Evolutionary conservation across 2,329 filamentous ascomycete genomes (phyloP).

Genomic region (Fusarium albidum): DNA sequence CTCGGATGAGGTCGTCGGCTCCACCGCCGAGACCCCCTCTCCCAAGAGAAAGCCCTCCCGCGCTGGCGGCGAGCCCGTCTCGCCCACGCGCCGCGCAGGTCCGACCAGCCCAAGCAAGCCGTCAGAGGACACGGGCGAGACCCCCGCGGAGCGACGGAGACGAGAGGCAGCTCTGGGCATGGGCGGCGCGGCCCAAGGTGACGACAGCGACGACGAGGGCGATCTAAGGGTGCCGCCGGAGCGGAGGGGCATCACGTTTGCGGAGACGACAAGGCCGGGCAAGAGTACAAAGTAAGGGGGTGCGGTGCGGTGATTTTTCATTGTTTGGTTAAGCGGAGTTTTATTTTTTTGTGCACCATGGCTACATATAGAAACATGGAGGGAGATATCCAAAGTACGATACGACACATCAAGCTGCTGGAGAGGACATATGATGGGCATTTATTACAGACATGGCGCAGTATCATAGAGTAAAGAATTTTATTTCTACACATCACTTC

Average conservation of each 20-base stretch:
- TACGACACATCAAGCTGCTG: conserved; percentile 10
- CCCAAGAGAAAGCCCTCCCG: conserved; percentile 20
- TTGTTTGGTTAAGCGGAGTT: conserved; percentile 16
- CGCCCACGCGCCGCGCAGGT: conserved; percentile 20
- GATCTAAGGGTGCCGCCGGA: conserved; percentile 60
- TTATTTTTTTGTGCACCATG: conserved; percentile 35
- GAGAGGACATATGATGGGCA: conserved; percentile 17
- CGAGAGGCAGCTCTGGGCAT: conserved; percentile 78
- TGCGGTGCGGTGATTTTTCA: no score
- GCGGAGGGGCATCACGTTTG: conserved; percentile 68
- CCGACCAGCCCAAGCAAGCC: conserved; percentile 25
- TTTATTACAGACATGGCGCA: no score
- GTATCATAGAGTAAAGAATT: no score
- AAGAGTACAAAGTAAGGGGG: conserved; percentile 22
- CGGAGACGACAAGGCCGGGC: conserved; percentile 51
- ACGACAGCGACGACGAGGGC: conserved; percentile 62
- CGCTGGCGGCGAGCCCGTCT: conserved; percentile 15
- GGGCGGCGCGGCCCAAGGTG: conserved; percentile 52
- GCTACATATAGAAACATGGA: conserved; percentile 27
- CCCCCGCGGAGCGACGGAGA: conserved; percentile 76
- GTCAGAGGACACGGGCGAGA: conserved; percentile 62
- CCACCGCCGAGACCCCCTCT: conserved; percentile 32
- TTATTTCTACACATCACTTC: no score
- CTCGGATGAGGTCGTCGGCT: conserved; percentile 26
- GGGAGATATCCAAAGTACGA: conserved; percentile 30